A percentile compares a stretch with the other conserved stretches of the same genome.
Conservation (phyloP, 1,284 basidiomycete genomes). For the Termitomyces sp. region DNA sequence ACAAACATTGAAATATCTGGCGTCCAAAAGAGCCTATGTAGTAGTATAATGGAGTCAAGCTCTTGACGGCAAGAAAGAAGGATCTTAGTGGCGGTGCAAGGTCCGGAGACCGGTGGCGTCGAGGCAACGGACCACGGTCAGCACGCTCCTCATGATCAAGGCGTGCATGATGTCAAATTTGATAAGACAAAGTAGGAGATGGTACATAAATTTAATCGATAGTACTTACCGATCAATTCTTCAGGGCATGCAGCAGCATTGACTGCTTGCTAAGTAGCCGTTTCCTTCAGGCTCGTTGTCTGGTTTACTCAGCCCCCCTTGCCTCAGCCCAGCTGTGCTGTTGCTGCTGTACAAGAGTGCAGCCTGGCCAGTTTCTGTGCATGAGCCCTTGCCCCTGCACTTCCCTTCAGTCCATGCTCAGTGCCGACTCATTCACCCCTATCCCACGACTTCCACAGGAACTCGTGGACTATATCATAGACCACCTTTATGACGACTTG, state of each 20-base stretch:
- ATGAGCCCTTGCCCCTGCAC: slow-evolving; percentile 18
- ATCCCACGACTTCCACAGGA: slow-evolving; percentile 23
- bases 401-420: slow-evolving; percentile 7
- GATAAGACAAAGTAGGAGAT: slow-evolving; percentile 14
- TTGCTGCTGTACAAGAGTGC: slow-evolving; percentile 11
- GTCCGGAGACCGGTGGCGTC: slow-evolving; percentile 14
- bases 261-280: slow-evolving; percentile 15
- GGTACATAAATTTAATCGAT: slow-evolving; percentile 13
- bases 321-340: slow-evolving; percentile 2
- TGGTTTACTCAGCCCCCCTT: background rate
- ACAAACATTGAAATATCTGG: background rate
- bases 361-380: slow-evolving; percentile 6
- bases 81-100: slow-evolving; percentile 7
- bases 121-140: background rate
- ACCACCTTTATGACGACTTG: slow-evolving; percentile 25
- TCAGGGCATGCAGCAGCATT: slow-evolving; percentile 18
- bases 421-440: background rate
- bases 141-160: slow-evolving; percentile 16
- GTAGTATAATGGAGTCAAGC: background rate
- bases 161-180: slow-evolving; percentile 13
- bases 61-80: background rate
- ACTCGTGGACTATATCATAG: slow-evolving; percentile 28
- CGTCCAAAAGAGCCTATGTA: background rate
- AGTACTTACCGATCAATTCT: slow-evolving; percentile 13
- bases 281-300: slow-evolving; percentile 8